These are phyloP conservation scores for Suhomyces bokatorum DNA, from an alignment of 1,139 yeast species.

Conservation along the genomic window DNA sequence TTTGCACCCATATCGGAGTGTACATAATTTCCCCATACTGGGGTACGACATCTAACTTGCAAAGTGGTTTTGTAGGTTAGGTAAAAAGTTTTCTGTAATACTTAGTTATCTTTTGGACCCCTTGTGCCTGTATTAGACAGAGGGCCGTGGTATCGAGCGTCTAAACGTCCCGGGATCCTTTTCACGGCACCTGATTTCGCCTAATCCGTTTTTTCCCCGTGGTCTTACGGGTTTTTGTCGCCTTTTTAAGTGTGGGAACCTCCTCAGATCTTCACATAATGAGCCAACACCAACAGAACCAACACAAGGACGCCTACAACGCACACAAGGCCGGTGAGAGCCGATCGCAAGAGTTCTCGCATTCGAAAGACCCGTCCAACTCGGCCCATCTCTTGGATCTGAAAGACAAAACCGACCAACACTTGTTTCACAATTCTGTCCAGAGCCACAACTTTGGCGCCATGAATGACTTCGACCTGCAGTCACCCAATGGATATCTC, in stretches of 20 bases:
- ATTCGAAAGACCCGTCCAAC: not conserved
- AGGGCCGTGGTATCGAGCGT: not conserved
- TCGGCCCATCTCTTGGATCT: not conserved
- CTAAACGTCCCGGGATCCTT: not conserved
- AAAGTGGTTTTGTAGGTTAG: slow-evolving; percentile 5
- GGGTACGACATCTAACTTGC: slow-evolving; percentile 7
- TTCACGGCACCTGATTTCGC: not conserved
- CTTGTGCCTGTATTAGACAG: not conserved
- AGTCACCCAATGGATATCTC: slow-evolving; percentile 40
- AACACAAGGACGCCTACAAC: not conserved
- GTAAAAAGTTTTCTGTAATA: slow-evolving; percentile 6
- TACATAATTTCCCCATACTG: slow-evolving; percentile 7
- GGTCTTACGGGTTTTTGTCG: not conserved
- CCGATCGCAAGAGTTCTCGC: not conserved
- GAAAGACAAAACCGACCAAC: slow-evolving; percentile 1
- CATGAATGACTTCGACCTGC: slow-evolving; percentile 15
- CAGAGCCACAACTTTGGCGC: not conserved
- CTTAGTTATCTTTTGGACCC: not conserved
- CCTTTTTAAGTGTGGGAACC: not conserved
- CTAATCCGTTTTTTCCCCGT: not conserved
- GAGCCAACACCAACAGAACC: slow-evolving; percentile 5
- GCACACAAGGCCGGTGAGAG: slow-evolving; percentile 1
- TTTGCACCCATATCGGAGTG: slow-evolving; percentile 7
- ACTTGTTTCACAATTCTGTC: not conserved
- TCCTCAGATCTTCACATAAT: not conserved